Base-by-base conservation (phyloP, 106 monocot genomes). In the Narthecium ossifragum region DNA sequence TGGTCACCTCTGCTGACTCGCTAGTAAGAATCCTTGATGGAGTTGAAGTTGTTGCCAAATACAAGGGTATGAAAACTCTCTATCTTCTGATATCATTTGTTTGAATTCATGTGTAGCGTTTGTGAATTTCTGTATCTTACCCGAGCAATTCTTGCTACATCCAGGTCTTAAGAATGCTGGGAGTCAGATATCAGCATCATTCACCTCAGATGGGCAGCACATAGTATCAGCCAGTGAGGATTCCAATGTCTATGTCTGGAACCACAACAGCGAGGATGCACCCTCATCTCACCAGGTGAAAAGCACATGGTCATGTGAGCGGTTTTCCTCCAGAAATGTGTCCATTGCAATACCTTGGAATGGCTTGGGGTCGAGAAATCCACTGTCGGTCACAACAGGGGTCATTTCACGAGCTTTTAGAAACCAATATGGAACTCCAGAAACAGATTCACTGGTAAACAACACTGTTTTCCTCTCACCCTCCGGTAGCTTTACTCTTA, bases 161-260 rank as follows among this genome's bases (percentile, higher is more conserved):
- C 29, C 77, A 96, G 98, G 98, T 55, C 40, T 80, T 13, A 59
- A 57, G 24, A 99, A 84, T 68, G 18, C 71, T 27, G 66, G 70
- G 39, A 82, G 73, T 56, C 79, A 65, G 49, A 81, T 84, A 63
- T 78, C 88, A n/a, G 91, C 98, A 46, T 78, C 78, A 55, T 99
- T 88, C 65, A 91, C 91, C 8, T 17, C 57, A 32, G 69, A 88
- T 31, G 98, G 91, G 26, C 65, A 51, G 36, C 85, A 85, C 28
- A 88, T 91, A 20, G 62, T 99, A 21, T 88, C 87, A 12, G 84
- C 87, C 12, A 91, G 88, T 52, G 91, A 99, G 45, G 84, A 99
- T 59, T 91, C 88, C 1, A 74, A 80, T 34, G 76, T 99, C 11
- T 99, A 75, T 55, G 41, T 99, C 1, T 91, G 90, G 91, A 88